Percentiles rank a stretch among this genome's conserved stretches.
These are phyloP conservation scores for Morella rubra DNA, from an alignment of 306 rosid genomes.

Conservation along the genomic window DNA sequence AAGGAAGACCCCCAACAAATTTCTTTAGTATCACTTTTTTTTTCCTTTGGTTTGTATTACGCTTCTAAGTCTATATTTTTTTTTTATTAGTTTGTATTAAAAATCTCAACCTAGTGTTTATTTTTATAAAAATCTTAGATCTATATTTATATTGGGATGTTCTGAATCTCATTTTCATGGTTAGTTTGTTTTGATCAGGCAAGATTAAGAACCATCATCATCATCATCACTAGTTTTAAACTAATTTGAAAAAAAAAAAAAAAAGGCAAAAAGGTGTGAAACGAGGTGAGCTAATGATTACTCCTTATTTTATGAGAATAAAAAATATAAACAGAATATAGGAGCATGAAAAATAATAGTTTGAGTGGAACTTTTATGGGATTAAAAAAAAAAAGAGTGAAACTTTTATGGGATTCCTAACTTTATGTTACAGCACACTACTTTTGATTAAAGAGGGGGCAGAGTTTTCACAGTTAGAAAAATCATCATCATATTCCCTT, in stretches of 20 bases:
- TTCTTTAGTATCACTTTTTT: no score
- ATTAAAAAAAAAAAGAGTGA: no score
- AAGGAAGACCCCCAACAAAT: no score
- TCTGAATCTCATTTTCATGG: no score
- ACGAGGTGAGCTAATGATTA: neutral
- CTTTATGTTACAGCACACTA: conserved; percentile 46
- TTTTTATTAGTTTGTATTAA: no score
- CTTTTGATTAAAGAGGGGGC: conserved; percentile 33
- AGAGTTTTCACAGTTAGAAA: conserved; percentile 30
- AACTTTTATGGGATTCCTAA: conserved; percentile 48
- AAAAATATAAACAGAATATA: conserved; percentile 5
- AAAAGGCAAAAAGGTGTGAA: neutral
- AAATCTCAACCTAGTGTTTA: no score
- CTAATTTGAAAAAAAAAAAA: neutral
- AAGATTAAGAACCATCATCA: neutral
- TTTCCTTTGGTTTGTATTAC: no score
- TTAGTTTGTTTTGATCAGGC: no score
- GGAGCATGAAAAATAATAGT: neutral
- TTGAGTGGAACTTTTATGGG: no score
- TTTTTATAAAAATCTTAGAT: no score
- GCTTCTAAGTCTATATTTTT: no score
- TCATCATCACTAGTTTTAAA: neutral
- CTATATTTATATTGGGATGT: no score
- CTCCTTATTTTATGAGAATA: neutral
- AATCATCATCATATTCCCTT: conserved; percentile 50